phyloP scores from a whole-genome alignment of 768 basidiomycete genomes.

The Tulasnella sp. region DNA sequence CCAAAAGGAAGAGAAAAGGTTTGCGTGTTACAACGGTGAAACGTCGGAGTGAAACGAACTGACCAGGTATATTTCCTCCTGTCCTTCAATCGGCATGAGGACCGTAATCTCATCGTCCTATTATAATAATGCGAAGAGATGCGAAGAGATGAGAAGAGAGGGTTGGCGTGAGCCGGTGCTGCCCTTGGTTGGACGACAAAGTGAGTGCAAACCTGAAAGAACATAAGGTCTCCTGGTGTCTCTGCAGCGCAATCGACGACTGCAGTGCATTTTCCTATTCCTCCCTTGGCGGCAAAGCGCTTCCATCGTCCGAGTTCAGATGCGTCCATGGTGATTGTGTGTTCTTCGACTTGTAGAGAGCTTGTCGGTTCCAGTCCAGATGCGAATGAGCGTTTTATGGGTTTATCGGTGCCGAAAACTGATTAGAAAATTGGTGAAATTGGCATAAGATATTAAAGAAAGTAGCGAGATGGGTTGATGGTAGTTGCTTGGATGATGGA shows the following conservation, averaged over 20 bases:
- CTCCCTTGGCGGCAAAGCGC: conserved; percentile 78
- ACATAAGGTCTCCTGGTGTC: conserved; percentile 75
- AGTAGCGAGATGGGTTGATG: background rate
- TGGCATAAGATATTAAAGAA: background rate
- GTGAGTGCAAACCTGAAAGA: conserved; percentile 59
- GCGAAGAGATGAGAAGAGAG: too few species aligned
- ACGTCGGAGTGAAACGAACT: conserved; percentile 32
- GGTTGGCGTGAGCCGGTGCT: background rate
- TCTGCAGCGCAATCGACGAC: conserved; percentile 71
- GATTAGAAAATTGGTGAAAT: background rate
- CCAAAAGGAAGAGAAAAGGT: background rate
- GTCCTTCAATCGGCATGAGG: conserved; percentile 60
- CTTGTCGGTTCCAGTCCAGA: background rate
- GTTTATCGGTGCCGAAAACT: background rate
- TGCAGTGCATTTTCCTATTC: conserved; percentile 77
- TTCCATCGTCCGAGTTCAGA: conserved; percentile 74
- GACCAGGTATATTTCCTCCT: conserved; percentile 58
- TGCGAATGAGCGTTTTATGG: background rate
- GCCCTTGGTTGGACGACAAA: background rate
- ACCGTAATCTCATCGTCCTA: conserved; percentile 79
- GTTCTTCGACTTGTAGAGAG: background rate
- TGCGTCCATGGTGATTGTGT: conserved; percentile 53
- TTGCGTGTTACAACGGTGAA: background rate
- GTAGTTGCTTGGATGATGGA: background rate
- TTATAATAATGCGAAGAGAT: background rate